Conservation (phyloP, 2,329 filamentous ascomycete genomes). For the Aspergillus floridensis region DNA sequence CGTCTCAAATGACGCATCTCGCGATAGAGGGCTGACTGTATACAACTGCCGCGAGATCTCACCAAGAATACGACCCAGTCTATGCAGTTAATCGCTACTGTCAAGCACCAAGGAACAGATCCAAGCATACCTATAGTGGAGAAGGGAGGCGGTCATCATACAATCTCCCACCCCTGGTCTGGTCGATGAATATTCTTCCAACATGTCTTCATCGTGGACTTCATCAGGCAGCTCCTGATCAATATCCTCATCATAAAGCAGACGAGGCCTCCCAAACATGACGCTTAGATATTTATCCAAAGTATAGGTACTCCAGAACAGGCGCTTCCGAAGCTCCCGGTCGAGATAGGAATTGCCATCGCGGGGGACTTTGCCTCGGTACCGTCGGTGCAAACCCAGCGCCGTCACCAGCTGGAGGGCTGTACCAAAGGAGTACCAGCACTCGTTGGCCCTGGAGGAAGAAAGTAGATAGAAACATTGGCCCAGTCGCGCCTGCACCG, state of each 20-base stretch:
- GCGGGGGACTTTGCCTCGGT: slow-evolving; percentile 27
- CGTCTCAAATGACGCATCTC: slow-evolving; percentile 32
- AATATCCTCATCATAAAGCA: slow-evolving; percentile 63
- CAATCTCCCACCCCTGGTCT: slow-evolving; percentile 36
- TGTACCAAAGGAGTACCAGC: slow-evolving; percentile 60
- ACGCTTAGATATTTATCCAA: slow-evolving; percentile 63
- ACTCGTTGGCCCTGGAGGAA: slow-evolving; percentile 59
- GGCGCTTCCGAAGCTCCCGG: slow-evolving; percentile 55
- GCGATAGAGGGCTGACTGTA: slow-evolving; percentile 32
- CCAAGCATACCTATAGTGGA: slow-evolving; percentile 35
- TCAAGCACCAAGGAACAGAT: neutral
- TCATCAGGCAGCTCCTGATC: slow-evolving; percentile 58
- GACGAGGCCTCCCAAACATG: slow-evolving; percentile 60
- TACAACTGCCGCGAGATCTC: slow-evolving; percentile 48
- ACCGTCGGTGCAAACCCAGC: slow-evolving; percentile 40
- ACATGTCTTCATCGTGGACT: slow-evolving; percentile 59
- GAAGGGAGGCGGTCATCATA: slow-evolving; percentile 42
- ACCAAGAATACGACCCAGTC: slow-evolving; percentile 53
- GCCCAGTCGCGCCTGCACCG: slow-evolving; percentile 57
- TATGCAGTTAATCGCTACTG: slow-evolving; percentile 12
- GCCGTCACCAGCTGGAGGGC: slow-evolving; percentile 54
- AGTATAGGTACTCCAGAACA: slow-evolving; percentile 64
- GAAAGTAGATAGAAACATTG: slow-evolving; percentile 59
- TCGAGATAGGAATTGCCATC: slow-evolving; percentile 33
- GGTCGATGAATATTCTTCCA: slow-evolving; percentile 38